These are phyloP conservation scores for Aspergillus indologenus DNA, from an alignment of 495 filamentous ascomycete species.

Conservation along the genomic window DNA sequence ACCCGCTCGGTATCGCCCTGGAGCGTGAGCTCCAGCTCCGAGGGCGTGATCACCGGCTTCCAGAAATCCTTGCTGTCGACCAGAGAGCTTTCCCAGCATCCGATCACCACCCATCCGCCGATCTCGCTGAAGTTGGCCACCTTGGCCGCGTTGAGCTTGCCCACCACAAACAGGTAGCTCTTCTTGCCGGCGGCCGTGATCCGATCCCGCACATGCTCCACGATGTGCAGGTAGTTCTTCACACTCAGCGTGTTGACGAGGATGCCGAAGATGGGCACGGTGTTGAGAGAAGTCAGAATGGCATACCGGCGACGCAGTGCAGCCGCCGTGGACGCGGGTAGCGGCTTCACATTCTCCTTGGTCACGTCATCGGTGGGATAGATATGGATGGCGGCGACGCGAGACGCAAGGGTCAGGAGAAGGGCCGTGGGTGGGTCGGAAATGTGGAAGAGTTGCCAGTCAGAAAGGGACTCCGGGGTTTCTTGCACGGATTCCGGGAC, in stretches of 20 bases:
- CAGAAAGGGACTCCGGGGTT: constrained; percentile 51
- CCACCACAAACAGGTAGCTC: constrained; percentile 91
- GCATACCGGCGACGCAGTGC: constrained; percentile 84
- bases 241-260: constrained; percentile 93
- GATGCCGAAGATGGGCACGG: constrained; percentile 82
- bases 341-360: constrained; percentile 35
- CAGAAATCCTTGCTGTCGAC: constrained; percentile 83
- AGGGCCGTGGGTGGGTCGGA: constrained; percentile 79
- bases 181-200: constrained; percentile 84
- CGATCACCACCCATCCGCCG: constrained; percentile 94
- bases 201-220: constrained; percentile 63
- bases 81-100: constrained; percentile 95
- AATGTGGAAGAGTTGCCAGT: constrained; percentile 86
- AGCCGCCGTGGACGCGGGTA: constrained; percentile 49
- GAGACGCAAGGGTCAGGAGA: constrained; percentile 81
- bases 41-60: constrained; percentile 85
- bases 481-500: constrained; percentile 52
- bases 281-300: constrained; percentile 75
- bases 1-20: constrained; percentile 65
- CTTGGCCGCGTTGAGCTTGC: constrained; percentile 93
- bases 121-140: constrained; percentile 94
- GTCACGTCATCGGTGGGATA: constrained; percentile 55
- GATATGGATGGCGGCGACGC: constrained; percentile 74
- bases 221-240: constrained; percentile 79
- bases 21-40: constrained; percentile 77